Evolutionary conservation across 345 rosid species (phyloP).

Genomic region (Arabidopsis suecica): DNA sequence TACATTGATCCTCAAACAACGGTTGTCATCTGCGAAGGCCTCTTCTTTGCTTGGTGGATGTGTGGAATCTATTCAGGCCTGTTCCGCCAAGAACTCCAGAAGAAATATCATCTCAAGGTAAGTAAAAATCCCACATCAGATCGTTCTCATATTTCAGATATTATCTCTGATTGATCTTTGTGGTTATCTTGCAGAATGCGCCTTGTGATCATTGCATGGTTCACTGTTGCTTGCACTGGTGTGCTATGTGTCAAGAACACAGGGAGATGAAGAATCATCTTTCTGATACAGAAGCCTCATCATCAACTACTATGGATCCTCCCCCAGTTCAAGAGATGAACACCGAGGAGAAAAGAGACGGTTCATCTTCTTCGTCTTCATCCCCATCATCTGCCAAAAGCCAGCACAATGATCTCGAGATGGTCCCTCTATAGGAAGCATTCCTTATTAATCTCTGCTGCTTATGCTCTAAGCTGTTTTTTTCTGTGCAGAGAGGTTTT

Average conservation of each 20-base stretch:
- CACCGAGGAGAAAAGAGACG: conserved; percentile 45
- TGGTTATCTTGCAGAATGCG: conserved; percentile 58
- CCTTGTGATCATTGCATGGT: conserved; percentile 88
- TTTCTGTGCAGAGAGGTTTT: conserved; percentile 35
- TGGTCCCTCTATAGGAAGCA: conserved; percentile 58
- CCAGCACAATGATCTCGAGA: conserved; percentile 51
- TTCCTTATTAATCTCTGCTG: conserved; percentile 17
- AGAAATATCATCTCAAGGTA: conserved; percentile 91
- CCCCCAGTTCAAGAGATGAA: conserved; percentile 83
- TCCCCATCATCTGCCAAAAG: conserved; percentile 53
- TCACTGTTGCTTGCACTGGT: conserved; percentile 89
- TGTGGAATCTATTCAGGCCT: conserved; percentile 83
- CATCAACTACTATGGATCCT: conserved; percentile 63
- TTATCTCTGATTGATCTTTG: conserved; percentile 9
- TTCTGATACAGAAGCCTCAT: conserved; percentile 52
- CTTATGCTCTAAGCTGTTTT: conserved; percentile 36
- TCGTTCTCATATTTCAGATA: conserved; percentile 13
- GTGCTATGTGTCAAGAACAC: conserved; percentile 93
- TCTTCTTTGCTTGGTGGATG: conserved; percentile 89
- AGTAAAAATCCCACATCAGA: not conserved
- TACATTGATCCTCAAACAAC: conserved; percentile 78
- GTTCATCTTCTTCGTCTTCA: conserved; percentile 38
- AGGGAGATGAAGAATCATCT: conserved; percentile 90
- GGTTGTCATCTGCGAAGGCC: conserved; percentile 71
- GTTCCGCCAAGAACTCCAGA: conserved; percentile 80